Evolutionary conservation across 2,329 filamentous ascomycete species (phyloP).

Genomic region (Fusarium sp.): DNA sequence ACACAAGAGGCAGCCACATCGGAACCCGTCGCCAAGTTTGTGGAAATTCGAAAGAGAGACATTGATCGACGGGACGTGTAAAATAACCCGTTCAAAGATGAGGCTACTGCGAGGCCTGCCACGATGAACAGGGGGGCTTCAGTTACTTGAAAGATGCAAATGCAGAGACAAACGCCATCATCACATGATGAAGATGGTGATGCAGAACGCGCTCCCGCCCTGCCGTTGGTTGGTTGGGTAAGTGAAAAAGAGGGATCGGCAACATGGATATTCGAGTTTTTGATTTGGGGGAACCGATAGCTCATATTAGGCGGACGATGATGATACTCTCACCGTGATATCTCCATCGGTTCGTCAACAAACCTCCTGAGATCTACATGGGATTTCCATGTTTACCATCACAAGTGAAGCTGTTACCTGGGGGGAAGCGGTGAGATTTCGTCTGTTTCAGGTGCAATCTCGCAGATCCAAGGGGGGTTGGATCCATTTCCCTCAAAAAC

Average conservation of each 20-base stretch:
- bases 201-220: slow-evolving; percentile 2
- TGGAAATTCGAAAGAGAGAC: neutral
- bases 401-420: neutral
- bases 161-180: neutral
- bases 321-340: neutral
- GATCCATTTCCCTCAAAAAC: neutral
- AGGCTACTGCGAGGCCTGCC: slow-evolving; percentile 13
- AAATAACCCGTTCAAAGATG: neutral
- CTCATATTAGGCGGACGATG: slow-evolving; percentile 12
- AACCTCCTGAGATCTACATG: slow-evolving; percentile 3
- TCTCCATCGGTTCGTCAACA: neutral
- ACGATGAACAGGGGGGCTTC: neutral
- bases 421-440: slow-evolving; percentile 18
- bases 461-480: slow-evolving; percentile 6
- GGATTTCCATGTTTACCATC: neutral
- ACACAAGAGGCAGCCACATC: neutral
- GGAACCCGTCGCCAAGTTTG: neutral
- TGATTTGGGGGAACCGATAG: neutral
- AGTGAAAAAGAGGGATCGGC: slow-evolving; percentile 15
- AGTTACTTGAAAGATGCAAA: neutral
- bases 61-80: neutral
- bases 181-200: slow-evolving; percentile 8
- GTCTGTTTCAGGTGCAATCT: slow-evolving; percentile 16
- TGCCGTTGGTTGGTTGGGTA: neutral
- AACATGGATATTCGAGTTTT: slow-evolving; percentile 20